Evolutionary conservation across 139 green algal species (phyloP).

Genomic region (Monoraphidium neglectum): DNA sequence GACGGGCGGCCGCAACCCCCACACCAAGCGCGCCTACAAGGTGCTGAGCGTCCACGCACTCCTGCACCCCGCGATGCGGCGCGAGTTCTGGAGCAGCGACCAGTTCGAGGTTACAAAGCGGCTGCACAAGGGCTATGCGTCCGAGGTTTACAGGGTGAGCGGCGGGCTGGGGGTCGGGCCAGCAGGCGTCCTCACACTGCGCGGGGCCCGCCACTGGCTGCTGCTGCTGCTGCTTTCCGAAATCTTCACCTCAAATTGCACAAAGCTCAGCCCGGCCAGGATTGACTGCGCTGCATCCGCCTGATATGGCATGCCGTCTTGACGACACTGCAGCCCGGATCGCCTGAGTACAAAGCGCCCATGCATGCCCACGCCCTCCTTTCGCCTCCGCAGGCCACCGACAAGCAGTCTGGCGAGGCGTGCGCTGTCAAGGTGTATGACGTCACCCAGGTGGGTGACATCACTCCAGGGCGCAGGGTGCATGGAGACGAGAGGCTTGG

Average conservation of each 20-base stretch:
- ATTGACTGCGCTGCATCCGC: too few relatives aligned
- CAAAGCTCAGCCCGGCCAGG: too few relatives aligned
- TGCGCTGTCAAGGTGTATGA: slow-evolving; percentile 32
- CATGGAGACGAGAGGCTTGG: too few relatives aligned
- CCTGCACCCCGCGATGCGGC: slow-evolving; percentile 8
- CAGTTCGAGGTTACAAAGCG: slow-evolving; percentile 21
- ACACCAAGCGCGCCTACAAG: slow-evolving; percentile 20
- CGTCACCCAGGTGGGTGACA: neutral
- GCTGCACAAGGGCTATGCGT: slow-evolving; percentile 28
- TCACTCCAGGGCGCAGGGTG: too few relatives aligned
- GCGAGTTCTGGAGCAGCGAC: slow-evolving; percentile 1
- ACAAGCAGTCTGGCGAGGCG: slow-evolving; percentile 6
- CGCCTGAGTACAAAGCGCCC: too few relatives aligned
- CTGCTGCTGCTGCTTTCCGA: too few relatives aligned
- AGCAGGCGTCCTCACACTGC: too few relatives aligned
- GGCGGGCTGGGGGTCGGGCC: neutral
- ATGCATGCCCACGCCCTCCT: too few relatives aligned
- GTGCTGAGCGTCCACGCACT: slow-evolving; percentile 17
- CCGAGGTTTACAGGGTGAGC: slow-evolving; percentile 25
- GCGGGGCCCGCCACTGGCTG: too few relatives aligned
- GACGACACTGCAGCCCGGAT: neutral
- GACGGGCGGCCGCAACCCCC: too few relatives aligned
- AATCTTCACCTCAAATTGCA: too few relatives aligned
- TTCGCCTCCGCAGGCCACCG: neutral
- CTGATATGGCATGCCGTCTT: neutral